These are phyloP conservation scores for Paecilomyces formosus DNA, from an alignment of 2,329 filamentous ascomycete genomes.

Conservation along the genomic window DNA sequence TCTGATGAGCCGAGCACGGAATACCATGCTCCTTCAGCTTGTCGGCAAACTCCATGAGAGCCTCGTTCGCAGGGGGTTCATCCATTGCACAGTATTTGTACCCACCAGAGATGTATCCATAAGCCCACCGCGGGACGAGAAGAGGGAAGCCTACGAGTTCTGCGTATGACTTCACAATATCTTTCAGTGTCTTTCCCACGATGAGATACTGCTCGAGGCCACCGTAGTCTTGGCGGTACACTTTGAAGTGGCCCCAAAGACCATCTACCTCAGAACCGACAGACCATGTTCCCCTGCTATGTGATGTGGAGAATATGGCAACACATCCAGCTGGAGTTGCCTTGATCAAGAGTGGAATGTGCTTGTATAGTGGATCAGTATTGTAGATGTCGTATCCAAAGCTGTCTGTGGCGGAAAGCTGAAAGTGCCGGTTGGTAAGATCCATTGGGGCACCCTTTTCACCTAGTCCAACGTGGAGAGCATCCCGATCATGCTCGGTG, in stretches of 20 bases:
- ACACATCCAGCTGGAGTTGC: slow-evolving; percentile 57
- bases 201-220: slow-evolving; percentile 66
- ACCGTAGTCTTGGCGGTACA: slow-evolving; percentile 64
- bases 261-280: slow-evolving; percentile 68
- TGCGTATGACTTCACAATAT: slow-evolving; percentile 60
- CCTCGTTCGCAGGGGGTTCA: slow-evolving; percentile 48
- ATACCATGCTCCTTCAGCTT: slow-evolving; percentile 60
- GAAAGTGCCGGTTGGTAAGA: slow-evolving; percentile 58
- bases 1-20: slow-evolving; percentile 63
- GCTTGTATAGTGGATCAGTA: slow-evolving; percentile 68
- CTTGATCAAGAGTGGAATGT: slow-evolving; percentile 66
- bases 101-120: slow-evolving; percentile 65
- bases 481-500: slow-evolving; percentile 53
- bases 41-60: slow-evolving; percentile 52
- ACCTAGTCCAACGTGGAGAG: slow-evolving; percentile 62
- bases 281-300: slow-evolving; percentile 57
- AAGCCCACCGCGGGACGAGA: slow-evolving; percentile 63
- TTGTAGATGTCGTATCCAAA: slow-evolving; percentile 67
- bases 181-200: slow-evolving; percentile 57
- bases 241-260: slow-evolving; percentile 68
- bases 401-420: slow-evolving; percentile 61
- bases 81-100: slow-evolving; percentile 55
- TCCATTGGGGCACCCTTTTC: slow-evolving; percentile 70
- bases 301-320: slow-evolving; percentile 60
- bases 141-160: slow-evolving; percentile 61